phyloP scores from a whole-genome alignment of 2,329 filamentous ascomycete species.

The Fusarium kyushuense region DNA sequence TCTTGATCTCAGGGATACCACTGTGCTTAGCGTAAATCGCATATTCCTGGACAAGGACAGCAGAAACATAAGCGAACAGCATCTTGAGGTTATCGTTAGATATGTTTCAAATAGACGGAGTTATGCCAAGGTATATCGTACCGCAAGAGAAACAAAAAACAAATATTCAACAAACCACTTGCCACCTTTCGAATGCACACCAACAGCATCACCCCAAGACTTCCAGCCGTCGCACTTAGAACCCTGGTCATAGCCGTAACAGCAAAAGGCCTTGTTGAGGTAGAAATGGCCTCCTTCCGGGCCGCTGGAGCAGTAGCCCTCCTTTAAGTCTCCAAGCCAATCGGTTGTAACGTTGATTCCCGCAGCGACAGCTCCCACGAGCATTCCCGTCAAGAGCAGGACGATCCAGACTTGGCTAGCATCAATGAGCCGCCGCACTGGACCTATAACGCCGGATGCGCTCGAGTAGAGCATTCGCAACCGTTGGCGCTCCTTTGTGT shows the following conservation, averaged over 20 bases:
- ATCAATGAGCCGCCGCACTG: conserved; percentile 80
- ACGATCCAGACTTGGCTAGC: conserved; percentile 93
- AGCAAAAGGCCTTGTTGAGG: conserved; percentile 91
- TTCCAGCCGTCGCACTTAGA: conserved; percentile 89
- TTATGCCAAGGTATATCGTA: conserved; percentile 54
- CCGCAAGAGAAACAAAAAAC: conserved; percentile 86
- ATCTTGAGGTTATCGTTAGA: conserved; percentile 62
- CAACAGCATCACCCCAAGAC: conserved; percentile 82
- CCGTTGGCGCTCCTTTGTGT: conserved; percentile 93
- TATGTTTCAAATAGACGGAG: neutral
- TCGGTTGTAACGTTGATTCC: conserved; percentile 90
- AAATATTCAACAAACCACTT: conserved; percentile 88
- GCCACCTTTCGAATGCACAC: conserved; percentile 73
- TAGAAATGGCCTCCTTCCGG: conserved; percentile 88
- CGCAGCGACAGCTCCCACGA: conserved; percentile 86
- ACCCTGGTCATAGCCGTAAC: conserved; percentile 87
- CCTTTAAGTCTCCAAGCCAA: conserved; percentile 94
- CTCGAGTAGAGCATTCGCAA: conserved; percentile 79
- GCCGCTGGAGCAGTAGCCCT: conserved; percentile 82
- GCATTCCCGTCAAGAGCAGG: conserved; percentile 84
- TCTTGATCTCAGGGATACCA: conserved; percentile 98
- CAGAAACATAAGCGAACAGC: conserved; percentile 81
- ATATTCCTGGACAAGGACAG: conserved; percentile 84
- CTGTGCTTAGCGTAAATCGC: conserved; percentile 92
- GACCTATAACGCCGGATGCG: conserved; percentile 77